Base-by-base conservation (phyloP, 2,329 filamentous ascomycete species). In the Colletotrichum liriopes region DNA sequence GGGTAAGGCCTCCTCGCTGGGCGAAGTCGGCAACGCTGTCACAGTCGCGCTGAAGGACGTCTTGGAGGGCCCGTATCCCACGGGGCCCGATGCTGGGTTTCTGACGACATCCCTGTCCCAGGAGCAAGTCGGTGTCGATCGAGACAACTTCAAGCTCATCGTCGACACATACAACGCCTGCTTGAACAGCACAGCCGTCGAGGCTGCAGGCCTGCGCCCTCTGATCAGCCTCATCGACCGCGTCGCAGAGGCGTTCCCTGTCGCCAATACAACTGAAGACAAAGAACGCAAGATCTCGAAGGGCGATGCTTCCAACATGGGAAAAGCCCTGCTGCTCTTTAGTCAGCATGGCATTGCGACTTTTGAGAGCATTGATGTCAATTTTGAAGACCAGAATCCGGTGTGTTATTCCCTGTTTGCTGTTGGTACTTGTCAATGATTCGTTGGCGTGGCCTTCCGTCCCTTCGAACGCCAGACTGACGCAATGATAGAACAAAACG, bases 101-200 rank as follows among this genome's bases (percentile, higher is more conserved):
- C 74, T 60, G 76, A 79, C 66, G 67, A 74, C 11, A 76, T 29
- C 67, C 51, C 20, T 70, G 39, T 12, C 32, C 74, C 54, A 86
- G 83, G 77, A 82, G 12, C 82, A 84, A 45, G 84, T 83, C 4
- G 81, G 83, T 1, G 32, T 56, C 14, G 90, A 92, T 71, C 83
- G 88, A 75, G 80, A 87, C 32, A 94, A 93, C 77, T 93, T 93
- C 77, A 81, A 88, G 73, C 91, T 92, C 79, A 82, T 94, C 76
- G 88, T 92, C 77, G 81, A 86, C 62, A 88, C 87, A 0, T 94
- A 93, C 77, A 82, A 89, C 73, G 87, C 91, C 49, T 94, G 93
- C 78, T 86, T 93, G 80, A 86, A 94, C 76, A 87, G 91, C 77
- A 83, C 86, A 6, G 80, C 82, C 11, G 86, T 93, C 59, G 86